These are phyloP conservation scores for Aquanectria penicillioides DNA, from an alignment of 2,329 filamentous ascomycete genomes.

Conservation along the genomic window DNA sequence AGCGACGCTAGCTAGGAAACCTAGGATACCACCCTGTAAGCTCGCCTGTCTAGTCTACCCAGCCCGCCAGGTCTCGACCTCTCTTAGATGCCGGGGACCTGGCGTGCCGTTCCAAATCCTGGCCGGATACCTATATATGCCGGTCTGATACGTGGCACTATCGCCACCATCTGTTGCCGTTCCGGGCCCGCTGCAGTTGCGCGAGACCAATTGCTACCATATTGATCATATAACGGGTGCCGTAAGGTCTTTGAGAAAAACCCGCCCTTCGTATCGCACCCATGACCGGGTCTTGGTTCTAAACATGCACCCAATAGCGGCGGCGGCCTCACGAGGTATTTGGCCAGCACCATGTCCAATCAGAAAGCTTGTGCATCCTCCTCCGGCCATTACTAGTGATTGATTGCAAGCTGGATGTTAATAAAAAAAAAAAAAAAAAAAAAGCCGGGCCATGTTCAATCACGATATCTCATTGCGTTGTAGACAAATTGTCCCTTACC, in stretches of 20 bases:
- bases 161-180: not conserved
- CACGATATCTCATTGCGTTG: no score
- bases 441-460: no score
- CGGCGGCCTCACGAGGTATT: not conserved
- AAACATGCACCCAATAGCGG: not conserved
- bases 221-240: slow-evolving; percentile 8
- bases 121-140: slow-evolving; percentile 2
- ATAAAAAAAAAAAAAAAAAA: no score
- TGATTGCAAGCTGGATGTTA: no score
- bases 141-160: slow-evolving; percentile 20
- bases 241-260: not conserved
- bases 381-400: no score
- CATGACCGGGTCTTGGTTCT: not conserved
- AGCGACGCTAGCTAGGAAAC: not conserved
- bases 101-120: not conserved
- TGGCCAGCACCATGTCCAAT: not conserved
- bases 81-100: not conserved
- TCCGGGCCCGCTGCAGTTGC: not conserved
- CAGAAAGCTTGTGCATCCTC: not conserved
- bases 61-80: not conserved
- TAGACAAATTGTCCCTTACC: slow-evolving; percentile 46
- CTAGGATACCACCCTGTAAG: slow-evolving; percentile 8
- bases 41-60: not conserved
- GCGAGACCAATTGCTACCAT: slow-evolving; percentile 2
- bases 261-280: not conserved